Evolutionary conservation across 345 rosid genomes (phyloP), one percentile per base, ranked within the genome.

Genomic region (Salix viminalis): DNA sequence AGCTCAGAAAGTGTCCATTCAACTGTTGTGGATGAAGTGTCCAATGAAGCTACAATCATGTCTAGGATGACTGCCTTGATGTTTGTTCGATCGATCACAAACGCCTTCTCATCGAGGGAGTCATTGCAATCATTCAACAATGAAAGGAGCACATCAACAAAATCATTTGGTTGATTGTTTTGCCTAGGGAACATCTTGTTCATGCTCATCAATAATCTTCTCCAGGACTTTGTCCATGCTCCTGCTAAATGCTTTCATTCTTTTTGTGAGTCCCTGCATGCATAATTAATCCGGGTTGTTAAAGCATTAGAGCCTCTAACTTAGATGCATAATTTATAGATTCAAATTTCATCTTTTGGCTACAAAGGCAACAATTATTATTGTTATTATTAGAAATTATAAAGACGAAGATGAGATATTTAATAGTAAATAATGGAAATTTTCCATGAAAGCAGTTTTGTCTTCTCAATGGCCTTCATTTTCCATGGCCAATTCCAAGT

Each of bases 1-100:
- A 83, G 46, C 60, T 85, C 88, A 0, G 84, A 75, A 4, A 83
- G 26, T 15, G 67, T 79, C 88, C 88, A 85, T 19, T 80, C 88
- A 2, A 80, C 66, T 0, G 70, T 42, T 0, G 72, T 13, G 1
- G 81, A 36, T 13, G 81, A 66, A 19, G 84, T 74, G 4, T 83
- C 86, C 0, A 78, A 23, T 12, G 81, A 65, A 0, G 65, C 83
- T 15, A 52, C 62, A 6, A 81, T 69, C 67, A 83, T 76, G 79
- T 85, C 88, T 10, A 80, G 61, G 23, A 80, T 34, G 7, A 83
- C 34, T 14, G 84, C 81, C 41, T 85, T 83, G 24, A 85, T 65
- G 14, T 79, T 60, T 7, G 73, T 23, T 73, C 77, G 52, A 44
- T 74, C 75, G 41, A 82, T 75, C 9, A 71, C 56, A 11, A 36